Evolutionary conservation across 2,329 filamentous ascomycete species (phyloP).

Genomic region (Xylaria sp.): DNA sequence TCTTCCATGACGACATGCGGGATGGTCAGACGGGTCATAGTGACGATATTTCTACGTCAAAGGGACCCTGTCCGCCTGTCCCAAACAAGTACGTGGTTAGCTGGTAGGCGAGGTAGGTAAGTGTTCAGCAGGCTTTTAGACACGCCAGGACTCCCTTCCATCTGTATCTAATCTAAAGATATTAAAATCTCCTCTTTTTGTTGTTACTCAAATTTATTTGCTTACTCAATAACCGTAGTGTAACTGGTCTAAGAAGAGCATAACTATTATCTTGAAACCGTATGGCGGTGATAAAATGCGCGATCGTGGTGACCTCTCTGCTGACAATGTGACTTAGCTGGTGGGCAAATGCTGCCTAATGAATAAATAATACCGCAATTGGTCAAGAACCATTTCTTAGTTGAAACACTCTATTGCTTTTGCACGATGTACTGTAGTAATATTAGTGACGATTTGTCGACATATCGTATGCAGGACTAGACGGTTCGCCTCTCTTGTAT

Average conservation of each 20-base stretch:
- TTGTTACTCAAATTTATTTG: neutral
- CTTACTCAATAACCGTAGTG: neutral
- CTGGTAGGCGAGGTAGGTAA: too few relatives aligned
- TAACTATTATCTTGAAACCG: neutral
- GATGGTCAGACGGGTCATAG: neutral
- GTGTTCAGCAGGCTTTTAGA: too few relatives aligned
- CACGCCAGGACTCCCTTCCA: too few relatives aligned
- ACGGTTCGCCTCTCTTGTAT: neutral
- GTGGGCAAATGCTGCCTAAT: neutral
- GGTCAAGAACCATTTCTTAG: neutral
- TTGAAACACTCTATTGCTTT: neutral
- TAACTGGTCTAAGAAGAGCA: neutral
- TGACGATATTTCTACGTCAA: slow-evolving; percentile 2
- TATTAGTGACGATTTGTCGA: neutral
- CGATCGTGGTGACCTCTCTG: neutral
- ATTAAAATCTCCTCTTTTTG: neutral
- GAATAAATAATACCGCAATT: neutral
- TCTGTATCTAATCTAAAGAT: neutral
- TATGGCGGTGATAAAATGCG: neutral
- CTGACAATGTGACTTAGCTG: neutral
- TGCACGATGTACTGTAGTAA: neutral
- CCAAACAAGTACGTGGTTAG: neutral
- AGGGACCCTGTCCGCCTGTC: neutral
- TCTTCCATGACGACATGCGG: neutral
- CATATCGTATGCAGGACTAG: neutral